Evolutionary conservation across 371 early-diverging fungal species (phyloP).

Genomic region (Thermomucor indicae-seudaticae): DNA sequence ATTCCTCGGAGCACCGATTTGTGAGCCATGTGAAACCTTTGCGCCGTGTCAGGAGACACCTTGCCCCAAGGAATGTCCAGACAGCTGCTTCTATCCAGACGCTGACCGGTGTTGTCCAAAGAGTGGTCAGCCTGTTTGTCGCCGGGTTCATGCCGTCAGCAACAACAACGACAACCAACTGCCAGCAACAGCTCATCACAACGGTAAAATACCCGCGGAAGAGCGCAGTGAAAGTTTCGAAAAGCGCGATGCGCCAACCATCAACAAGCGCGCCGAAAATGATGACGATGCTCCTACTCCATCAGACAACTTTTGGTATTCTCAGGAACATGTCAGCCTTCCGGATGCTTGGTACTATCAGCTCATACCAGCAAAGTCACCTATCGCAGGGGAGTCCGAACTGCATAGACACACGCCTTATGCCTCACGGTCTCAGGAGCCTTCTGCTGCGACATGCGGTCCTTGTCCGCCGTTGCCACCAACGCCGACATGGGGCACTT

Average conservation of each 20-base stretch:
- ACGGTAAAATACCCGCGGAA: not conserved
- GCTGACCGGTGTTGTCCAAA: slow-evolving; percentile 27
- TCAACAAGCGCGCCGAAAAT: not conserved
- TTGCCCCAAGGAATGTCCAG: slow-evolving; percentile 27
- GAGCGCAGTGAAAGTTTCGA: not conserved
- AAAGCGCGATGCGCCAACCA: not conserved
- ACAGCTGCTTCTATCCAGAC: slow-evolving; percentile 26
- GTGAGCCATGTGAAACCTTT: slow-evolving; percentile 15
- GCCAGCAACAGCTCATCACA: not conserved
- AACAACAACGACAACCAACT: too few relatives aligned
- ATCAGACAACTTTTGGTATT: not conserved
- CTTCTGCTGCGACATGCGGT: not conserved
- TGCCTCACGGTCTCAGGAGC: not conserved
- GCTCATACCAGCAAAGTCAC: not conserved
- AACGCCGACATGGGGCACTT: slow-evolving; percentile 7
- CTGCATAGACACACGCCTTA: too few relatives aligned
- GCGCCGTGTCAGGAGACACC: slow-evolving; percentile 19
- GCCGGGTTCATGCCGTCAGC: not conserved
- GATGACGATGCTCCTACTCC: not conserved
- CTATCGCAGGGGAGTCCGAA: too few relatives aligned
- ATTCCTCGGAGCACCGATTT: slow-evolving; percentile 21
- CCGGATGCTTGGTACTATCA: not conserved
- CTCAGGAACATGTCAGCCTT: not conserved
- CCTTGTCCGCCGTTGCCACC: slow-evolving; percentile 1
- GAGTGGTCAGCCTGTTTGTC: slow-evolving; percentile 21